Evolutionary conservation across 305 asterid genomes (phyloP), one percentile per base, ranked within the genome.

Genomic region (Euphrasia arctica): DNA sequence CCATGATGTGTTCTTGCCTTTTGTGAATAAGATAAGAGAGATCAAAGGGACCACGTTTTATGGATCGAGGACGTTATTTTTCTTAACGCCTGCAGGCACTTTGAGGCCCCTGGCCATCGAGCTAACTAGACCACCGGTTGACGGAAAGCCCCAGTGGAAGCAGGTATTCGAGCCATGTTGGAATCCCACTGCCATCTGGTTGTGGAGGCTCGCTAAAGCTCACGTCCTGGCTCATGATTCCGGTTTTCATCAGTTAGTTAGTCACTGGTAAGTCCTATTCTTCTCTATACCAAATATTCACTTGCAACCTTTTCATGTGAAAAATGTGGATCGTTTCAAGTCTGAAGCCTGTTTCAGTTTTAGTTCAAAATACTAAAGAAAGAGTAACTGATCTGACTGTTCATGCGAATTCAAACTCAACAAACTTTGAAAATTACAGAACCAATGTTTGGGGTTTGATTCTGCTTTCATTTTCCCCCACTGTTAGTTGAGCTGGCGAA

Each of bases 41-140:
- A 25, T 25, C 27, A 25, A 25, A 25, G 27, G 27, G 27, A 25
- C 27, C 27, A 25, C 27, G 1, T 25, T 25, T 25, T 25, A 25
- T 25, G 27, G 27, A 25, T 25, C 27, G 0, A 25, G 27, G 27
- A 25, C 27, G 27, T 25, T 25, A 25, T 25, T 25, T 25, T 25
- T 25, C 27, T 25, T 1, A 25, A 25, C 27, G 27, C 27, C 27
- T 25, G 27, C 27, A 1, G 27, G 27, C 69, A 78, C 86, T 0
- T 68, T 91, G 70, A 78, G 74, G 83, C 88, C 96, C 5, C 3
- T 91, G 22, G 93, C 85, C 10, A 89, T 91, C 47, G 98, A 91
- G 83, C 75, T 87, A 15, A 77, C 82, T 22, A 83, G 89, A 4
- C 95, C 91, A 13, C 84, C 85, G 3, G n/a, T 54, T 0, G 70